Evolutionary conservation across 2,329 filamentous ascomycete genomes (phyloP).

Genomic region (Shiraia sp.): DNA sequence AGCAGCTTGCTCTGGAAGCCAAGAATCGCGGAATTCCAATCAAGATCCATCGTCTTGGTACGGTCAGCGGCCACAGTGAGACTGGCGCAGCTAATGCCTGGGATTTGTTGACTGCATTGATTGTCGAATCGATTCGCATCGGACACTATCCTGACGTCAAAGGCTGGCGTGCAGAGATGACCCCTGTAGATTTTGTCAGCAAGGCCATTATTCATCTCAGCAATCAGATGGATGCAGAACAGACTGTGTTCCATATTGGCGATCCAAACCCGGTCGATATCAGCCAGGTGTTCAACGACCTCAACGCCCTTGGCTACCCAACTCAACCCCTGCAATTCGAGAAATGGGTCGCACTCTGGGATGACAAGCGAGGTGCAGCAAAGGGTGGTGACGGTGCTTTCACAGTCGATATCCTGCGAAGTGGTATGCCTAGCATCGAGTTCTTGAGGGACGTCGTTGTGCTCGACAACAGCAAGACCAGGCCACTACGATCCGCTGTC

Average conservation of each 20-base stretch:
- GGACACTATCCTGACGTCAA: slow-evolving; percentile 71
- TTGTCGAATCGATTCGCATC: slow-evolving; percentile 76
- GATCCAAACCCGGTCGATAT: slow-evolving; percentile 73
- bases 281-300: slow-evolving; percentile 64
- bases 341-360: slow-evolving; percentile 76
- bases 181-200: slow-evolving; percentile 79
- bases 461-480: slow-evolving; percentile 71
- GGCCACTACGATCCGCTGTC: slow-evolving; percentile 61
- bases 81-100: slow-evolving; percentile 78
- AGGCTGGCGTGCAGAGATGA: slow-evolving; percentile 82
- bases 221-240: slow-evolving; percentile 64
- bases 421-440: slow-evolving; percentile 77
- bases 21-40: slow-evolving; percentile 70
- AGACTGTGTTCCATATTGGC: slow-evolving; percentile 73
- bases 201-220: slow-evolving; percentile 72
- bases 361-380: slow-evolving; percentile 65
- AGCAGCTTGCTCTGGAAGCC: slow-evolving; percentile 73
- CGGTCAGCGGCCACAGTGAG: slow-evolving; percentile 76
- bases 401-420: slow-evolving; percentile 77
- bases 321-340: slow-evolving; percentile 70
- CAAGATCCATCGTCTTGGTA: slow-evolving; percentile 73
- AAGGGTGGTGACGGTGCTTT: slow-evolving; percentile 73
- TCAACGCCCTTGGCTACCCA: slow-evolving; percentile 70
- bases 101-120: slow-evolving; percentile 74
- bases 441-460: slow-evolving; percentile 73